phyloP scores from a whole-genome alignment of 2,329 filamentous ascomycete species.

The Drechslerella dactyloides region DNA sequence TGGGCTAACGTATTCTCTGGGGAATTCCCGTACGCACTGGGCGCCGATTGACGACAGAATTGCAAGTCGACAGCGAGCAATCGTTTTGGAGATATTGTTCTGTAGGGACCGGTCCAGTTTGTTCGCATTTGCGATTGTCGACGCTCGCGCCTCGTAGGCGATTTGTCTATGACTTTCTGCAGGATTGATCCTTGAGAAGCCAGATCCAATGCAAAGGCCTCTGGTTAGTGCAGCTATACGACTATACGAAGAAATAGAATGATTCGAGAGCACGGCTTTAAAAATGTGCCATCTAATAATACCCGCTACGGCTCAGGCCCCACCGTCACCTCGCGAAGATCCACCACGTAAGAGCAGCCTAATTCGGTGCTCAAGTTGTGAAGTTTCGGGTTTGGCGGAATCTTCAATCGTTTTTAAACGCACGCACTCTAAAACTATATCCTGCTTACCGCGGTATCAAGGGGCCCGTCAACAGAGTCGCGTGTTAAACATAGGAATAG shows the following conservation, averaged over 20 bases:
- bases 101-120: too few relatives aligned
- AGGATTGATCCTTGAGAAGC: too few relatives aligned
- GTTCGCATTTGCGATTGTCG: too few relatives aligned
- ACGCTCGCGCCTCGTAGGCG: too few relatives aligned
- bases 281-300: background rate
- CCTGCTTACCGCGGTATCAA: background rate
- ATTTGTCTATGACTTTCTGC: too few relatives aligned
- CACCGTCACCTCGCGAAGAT: background rate
- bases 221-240: too few relatives aligned
- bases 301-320: background rate
- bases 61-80: conserved; percentile 8
- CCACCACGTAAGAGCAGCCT: background rate
- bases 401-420: background rate
- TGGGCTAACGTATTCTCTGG: conserved; percentile 22
- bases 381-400: background rate
- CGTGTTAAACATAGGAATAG: background rate
- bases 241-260: too few relatives aligned
- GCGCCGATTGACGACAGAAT: conserved; percentile 27
- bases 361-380: background rate
- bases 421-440: background rate
- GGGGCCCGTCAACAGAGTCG: background rate
- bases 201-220: too few relatives aligned
- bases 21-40: conserved; percentile 12
- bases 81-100: too few relatives aligned
- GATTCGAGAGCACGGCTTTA: background rate